phyloP scores from a whole-genome alignment of 108 stramenopile species.

The Epithemia pelagica region DNA sequence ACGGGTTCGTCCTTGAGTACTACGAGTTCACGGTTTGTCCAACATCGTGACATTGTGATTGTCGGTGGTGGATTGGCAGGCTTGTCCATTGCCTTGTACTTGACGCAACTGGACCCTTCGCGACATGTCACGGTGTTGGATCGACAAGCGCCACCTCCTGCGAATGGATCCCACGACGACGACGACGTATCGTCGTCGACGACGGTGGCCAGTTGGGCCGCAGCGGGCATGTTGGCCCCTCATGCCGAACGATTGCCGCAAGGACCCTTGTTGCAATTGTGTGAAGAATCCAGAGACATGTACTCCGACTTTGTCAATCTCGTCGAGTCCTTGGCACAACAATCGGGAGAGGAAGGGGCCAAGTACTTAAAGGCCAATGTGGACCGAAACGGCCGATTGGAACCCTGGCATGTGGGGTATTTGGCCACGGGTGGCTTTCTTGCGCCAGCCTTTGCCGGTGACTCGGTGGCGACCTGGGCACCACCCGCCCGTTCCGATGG shows the following conservation, averaged over 20 bases:
- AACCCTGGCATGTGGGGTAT: conserved; percentile 71
- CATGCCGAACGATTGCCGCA: conserved; percentile 80
- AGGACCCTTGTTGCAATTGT: conserved; percentile 78
- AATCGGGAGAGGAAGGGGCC: conserved; percentile 49
- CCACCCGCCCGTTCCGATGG: conserved; percentile 63
- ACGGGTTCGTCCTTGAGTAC: no score
- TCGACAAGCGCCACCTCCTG: conserved; percentile 15
- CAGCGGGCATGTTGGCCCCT: conserved; percentile 85
- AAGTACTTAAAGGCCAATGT: conserved; percentile 35
- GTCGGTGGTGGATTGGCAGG: conserved; percentile 76
- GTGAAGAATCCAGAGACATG: conserved; percentile 60
- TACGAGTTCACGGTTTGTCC: not conserved
- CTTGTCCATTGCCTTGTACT: conserved; percentile 58
- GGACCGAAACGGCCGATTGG: conserved; percentile 18
- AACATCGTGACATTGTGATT: conserved; percentile 50
- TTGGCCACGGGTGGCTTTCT: conserved; percentile 84
- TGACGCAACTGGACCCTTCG: conserved; percentile 50
- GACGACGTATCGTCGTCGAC: conserved; percentile 24
- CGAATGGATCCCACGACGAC: conserved; percentile 11
- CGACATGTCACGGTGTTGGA: conserved; percentile 72
- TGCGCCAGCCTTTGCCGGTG: conserved; percentile 89
- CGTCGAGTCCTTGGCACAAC: conserved; percentile 57
- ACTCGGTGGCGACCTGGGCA: conserved; percentile 78
- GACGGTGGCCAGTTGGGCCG: conserved; percentile 42
- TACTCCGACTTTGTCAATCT: conserved; percentile 62